Conservation (phyloP, 768 basidiomycete genomes). For the Boletus rubescentipes region DNA sequence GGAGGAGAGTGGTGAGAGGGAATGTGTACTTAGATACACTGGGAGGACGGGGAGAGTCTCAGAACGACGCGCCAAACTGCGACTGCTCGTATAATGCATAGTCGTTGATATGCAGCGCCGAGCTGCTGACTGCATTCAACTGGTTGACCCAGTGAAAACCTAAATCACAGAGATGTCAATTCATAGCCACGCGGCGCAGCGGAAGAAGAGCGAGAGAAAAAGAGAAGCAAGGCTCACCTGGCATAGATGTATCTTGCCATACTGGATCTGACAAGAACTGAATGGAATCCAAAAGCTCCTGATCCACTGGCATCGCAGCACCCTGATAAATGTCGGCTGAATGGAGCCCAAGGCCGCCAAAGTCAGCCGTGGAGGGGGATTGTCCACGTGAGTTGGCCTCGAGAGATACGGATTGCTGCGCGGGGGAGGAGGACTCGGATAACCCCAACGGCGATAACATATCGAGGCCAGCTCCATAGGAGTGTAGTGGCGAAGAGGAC, state of each 20-base stretch:
- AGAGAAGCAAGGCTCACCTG: constrained; percentile 41
- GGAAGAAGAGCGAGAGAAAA: not conserved
- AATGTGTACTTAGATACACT: no score
- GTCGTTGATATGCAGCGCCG: constrained; percentile 24
- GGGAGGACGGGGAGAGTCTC: no score
- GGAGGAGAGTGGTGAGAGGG: not conserved
- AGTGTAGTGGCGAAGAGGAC: constrained; percentile 2
- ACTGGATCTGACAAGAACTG: constrained; percentile 55
- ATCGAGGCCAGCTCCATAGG: constrained; percentile 12
- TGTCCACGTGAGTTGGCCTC: constrained; percentile 27
- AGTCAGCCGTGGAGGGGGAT: constrained; percentile 6
- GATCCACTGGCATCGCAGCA: constrained; percentile 54
- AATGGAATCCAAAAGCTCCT: constrained; percentile 59
- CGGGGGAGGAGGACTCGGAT: constrained; percentile 41
- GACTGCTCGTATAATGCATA: constrained; percentile 27
- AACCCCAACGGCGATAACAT: constrained; percentile 28
- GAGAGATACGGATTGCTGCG: constrained; percentile 37
- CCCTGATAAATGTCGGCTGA: constrained; percentile 44
- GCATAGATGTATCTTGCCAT: constrained; percentile 56
- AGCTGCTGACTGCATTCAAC: constrained; percentile 15
- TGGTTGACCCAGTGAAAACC: constrained; percentile 40
- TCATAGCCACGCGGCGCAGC: not conserved
- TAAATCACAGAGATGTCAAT: constrained; percentile 9
- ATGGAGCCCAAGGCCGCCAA: constrained; percentile 15
- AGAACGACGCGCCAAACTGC: constrained; percentile 17